phyloP scores from a whole-genome alignment of 2,329 filamentous ascomycete genomes.

The Ampelomyces quisqualis region DNA sequence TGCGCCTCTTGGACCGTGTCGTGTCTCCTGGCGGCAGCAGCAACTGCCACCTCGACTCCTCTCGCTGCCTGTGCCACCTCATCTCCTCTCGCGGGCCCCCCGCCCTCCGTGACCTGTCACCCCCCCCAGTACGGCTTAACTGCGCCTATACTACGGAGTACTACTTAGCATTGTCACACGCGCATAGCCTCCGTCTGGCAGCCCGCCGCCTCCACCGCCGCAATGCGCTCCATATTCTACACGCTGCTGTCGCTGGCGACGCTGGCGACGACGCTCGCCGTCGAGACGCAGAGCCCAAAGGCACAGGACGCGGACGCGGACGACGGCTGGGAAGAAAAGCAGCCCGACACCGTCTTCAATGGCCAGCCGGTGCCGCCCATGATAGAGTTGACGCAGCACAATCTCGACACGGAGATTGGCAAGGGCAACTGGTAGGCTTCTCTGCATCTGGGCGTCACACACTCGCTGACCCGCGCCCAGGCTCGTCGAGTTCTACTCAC shows the following conservation, averaged over 20 bases:
- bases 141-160: neutral
- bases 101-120: neutral
- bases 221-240: constrained; percentile 42
- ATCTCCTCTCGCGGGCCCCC: neutral
- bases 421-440: constrained; percentile 65
- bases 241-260: constrained; percentile 44
- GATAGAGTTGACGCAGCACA: constrained; percentile 59
- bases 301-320: constrained; percentile 12
- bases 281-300: constrained; percentile 13
- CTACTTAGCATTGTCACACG: neutral
- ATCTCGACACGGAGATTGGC: constrained; percentile 59
- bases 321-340: constrained; percentile 33
- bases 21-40: constrained; percentile 12
- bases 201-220: constrained; percentile 14
- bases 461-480: constrained; percentile 13
- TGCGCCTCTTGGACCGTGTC: constrained; percentile 13
- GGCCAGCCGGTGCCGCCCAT: constrained; percentile 66
- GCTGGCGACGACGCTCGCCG: constrained; percentile 30
- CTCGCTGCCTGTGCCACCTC: constrained; percentile 5
- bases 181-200: constrained; percentile 10
- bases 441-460: neutral
- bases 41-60: constrained; percentile 12
- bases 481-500: constrained; percentile 55
- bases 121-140: neutral
- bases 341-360: constrained; percentile 62